A percentile compares a stretch with the other conserved stretches of the same genome.
Evolutionary conservation across 176 grass and related monocot species (phyloP).

Genomic region (Musa troglodytarum): DNA sequence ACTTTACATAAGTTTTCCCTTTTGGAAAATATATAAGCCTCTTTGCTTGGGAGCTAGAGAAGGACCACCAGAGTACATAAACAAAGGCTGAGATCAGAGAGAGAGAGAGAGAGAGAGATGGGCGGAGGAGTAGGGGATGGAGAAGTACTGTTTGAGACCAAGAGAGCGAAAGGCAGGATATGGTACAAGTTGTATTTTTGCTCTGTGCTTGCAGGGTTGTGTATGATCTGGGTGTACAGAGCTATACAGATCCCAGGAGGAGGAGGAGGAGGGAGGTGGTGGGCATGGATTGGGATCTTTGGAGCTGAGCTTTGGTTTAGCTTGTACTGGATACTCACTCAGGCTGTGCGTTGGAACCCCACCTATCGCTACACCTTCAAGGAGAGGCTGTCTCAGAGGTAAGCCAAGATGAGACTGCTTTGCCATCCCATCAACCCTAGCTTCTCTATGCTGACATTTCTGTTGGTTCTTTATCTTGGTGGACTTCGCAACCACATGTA

Average conservation of each 20-base stretch:
- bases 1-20: too few species aligned
- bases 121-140: not conserved
- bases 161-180: slow-evolving; percentile 27
- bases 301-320: slow-evolving; percentile 59
- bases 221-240: slow-evolving; percentile 41
- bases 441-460: too few species aligned
- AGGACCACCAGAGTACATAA: too few species aligned
- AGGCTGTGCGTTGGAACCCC: slow-evolving; percentile 56
- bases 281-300: slow-evolving; percentile 44
- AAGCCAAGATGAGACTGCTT: not conserved
- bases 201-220: slow-evolving; percentile 39
- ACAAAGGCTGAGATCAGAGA: not conserved
- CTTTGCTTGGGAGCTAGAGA: too few species aligned
- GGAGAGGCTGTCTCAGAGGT: slow-evolving; percentile 61
- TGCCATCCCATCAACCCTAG: slow-evolving; percentile 5
- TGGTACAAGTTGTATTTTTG: slow-evolving; percentile 34
- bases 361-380: slow-evolving; percentile 35
- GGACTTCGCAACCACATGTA: too few species aligned
- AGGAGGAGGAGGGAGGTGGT: slow-evolving; percentile 15
- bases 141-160: slow-evolving; percentile 36
- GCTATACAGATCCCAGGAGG: slow-evolving; percentile 22
- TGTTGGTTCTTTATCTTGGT: too few species aligned
- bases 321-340: slow-evolving; percentile 66
- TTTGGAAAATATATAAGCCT: too few species aligned
- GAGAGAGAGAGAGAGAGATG: not conserved